Conservation (phyloP, 139 green algal genomes). For the Chlamydomonas sphaeroides region DNA sequence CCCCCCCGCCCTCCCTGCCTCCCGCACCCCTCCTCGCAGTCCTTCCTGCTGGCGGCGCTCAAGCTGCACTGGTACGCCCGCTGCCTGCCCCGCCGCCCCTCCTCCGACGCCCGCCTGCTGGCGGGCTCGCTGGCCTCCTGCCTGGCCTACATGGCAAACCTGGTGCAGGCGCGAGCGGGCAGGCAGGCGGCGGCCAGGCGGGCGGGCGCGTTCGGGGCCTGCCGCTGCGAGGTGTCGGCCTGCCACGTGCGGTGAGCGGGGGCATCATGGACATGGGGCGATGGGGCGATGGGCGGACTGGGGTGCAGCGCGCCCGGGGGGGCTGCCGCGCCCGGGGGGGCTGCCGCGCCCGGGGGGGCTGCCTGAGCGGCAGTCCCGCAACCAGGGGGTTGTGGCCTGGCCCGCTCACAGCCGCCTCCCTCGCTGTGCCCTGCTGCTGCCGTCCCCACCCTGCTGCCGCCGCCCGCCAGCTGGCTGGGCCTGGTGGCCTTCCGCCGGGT, state of each 20-base stretch:
- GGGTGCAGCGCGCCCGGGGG: too few relatives aligned
- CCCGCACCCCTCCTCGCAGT: conserved; percentile 51
- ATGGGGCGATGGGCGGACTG: too few relatives aligned
- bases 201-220: conserved; percentile 36
- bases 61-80: conserved; percentile 83
- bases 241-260: conserved; percentile 43
- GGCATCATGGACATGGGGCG: too few relatives aligned
- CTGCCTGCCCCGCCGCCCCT: conserved; percentile 41
- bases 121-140: conserved; percentile 33
- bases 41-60: conserved; percentile 83
- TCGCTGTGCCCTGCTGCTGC: too few relatives aligned
- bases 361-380: too few relatives aligned
- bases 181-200: conserved; percentile 3
- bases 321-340: too few relatives aligned
- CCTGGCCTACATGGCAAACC: conserved; percentile 41
- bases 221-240: conserved; percentile 40
- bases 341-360: too few relatives aligned
- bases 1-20: not conserved
- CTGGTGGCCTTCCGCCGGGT: conserved; percentile 72
- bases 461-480: conserved; percentile 76
- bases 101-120: conserved; percentile 29
- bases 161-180: conserved; percentile 32
- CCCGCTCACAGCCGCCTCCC: too few relatives aligned
- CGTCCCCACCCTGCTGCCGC: too few relatives aligned
- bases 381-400: too few relatives aligned